Percentiles rank a stretch among this genome's conserved stretches.
phyloP scores from a whole-genome alignment of 768 basidiomycete genomes.

The Candolleomyces eurysporus region DNA sequence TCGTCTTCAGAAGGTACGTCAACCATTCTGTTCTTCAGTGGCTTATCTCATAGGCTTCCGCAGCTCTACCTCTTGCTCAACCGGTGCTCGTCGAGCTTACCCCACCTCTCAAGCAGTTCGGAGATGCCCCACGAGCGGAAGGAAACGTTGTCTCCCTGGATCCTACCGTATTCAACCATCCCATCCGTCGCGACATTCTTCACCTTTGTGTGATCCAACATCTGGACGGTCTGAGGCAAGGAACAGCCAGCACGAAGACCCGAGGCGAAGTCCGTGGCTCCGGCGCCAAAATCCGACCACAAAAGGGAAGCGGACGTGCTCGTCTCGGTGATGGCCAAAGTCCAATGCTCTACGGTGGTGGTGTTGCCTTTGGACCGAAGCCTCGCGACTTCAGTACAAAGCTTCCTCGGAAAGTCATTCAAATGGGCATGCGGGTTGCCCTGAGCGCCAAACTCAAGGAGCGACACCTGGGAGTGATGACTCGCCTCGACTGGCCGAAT shows the following conservation, averaged over 20 bases:
- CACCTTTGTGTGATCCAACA: constrained; percentile 90
- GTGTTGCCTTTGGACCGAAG: constrained; percentile 87
- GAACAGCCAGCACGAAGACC: constrained; percentile 88
- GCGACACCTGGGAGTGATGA: constrained; percentile 71
- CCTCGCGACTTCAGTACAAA: constrained; percentile 91
- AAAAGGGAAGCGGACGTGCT: constrained; percentile 90
- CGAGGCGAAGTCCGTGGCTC: constrained; percentile 89
- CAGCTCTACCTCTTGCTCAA: constrained; percentile 36
- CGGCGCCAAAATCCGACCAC: constrained; percentile 82
- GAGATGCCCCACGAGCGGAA: constrained; percentile 37
- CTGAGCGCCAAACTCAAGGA: constrained; percentile 81
- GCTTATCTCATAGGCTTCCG: constrained; percentile 1
- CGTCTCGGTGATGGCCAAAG: constrained; percentile 87
- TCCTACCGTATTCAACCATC: constrained; percentile 83
- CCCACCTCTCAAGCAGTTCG: constrained; percentile 46
- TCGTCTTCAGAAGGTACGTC: constrained; percentile 6
- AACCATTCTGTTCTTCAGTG: background rate
- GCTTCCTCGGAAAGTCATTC: constrained; percentile 87
- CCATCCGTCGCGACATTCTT: constrained; percentile 88
- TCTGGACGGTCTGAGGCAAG: constrained; percentile 86
- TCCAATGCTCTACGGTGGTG: constrained; percentile 89
- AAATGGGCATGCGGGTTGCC: constrained; percentile 92
- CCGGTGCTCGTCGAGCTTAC: constrained; percentile 66
- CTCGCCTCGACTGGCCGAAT: constrained; percentile 66
- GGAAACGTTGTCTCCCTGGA: constrained; percentile 62